phyloP scores from a whole-genome alignment of 2,329 filamentous ascomycete species.

The Aspergillus puulaauensis region DNA sequence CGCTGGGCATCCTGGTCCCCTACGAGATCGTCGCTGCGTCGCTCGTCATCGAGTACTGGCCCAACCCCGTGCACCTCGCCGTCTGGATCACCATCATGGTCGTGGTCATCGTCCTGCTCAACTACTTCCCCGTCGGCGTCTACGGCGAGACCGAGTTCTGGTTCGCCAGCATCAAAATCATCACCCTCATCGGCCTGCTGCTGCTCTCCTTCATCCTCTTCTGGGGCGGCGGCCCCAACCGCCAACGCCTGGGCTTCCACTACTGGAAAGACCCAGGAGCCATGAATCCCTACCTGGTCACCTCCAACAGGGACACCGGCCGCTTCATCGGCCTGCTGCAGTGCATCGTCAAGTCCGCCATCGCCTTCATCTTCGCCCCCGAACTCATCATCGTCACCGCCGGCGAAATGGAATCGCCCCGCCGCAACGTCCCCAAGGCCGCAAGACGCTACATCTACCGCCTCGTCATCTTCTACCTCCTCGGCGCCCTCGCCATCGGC shows the following conservation, averaged over 20 bases:
- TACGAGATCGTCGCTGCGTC: slow-evolving; percentile 66
- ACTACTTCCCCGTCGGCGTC: slow-evolving; percentile 49
- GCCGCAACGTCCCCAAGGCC: slow-evolving; percentile 60
- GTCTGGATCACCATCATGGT: slow-evolving; percentile 59
- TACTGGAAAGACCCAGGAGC: slow-evolving; percentile 52
- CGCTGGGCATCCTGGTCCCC: slow-evolving; percentile 47
- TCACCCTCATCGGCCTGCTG: slow-evolving; percentile 53
- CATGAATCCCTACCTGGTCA: slow-evolving; percentile 50
- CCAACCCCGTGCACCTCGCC: slow-evolving; percentile 42
- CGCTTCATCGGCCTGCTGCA: slow-evolving; percentile 55
- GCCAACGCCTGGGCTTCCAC: slow-evolving; percentile 51
- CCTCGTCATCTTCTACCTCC: slow-evolving; percentile 40
- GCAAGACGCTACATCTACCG: slow-evolving; percentile 60
- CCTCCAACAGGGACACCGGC: slow-evolving; percentile 42
- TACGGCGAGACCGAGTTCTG: slow-evolving; percentile 58
- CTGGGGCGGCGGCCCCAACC: slow-evolving; percentile 55
- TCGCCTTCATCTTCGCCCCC: slow-evolving; percentile 57
- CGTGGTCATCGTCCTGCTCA: slow-evolving; percentile 55
- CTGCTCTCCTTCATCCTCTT: slow-evolving; percentile 56
- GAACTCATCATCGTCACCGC: slow-evolving; percentile 57
- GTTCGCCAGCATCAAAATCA: slow-evolving; percentile 53
- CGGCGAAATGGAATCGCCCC: slow-evolving; percentile 59
- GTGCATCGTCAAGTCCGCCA: slow-evolving; percentile 52
- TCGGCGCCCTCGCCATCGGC: slow-evolving; percentile 8
- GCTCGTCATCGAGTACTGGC: slow-evolving; percentile 66